Evolutionary conservation across 805 yeast genomes (phyloP), one percentile per base, ranked within the genome.

Genomic region (Schwanniomyces polymorphus): DNA sequence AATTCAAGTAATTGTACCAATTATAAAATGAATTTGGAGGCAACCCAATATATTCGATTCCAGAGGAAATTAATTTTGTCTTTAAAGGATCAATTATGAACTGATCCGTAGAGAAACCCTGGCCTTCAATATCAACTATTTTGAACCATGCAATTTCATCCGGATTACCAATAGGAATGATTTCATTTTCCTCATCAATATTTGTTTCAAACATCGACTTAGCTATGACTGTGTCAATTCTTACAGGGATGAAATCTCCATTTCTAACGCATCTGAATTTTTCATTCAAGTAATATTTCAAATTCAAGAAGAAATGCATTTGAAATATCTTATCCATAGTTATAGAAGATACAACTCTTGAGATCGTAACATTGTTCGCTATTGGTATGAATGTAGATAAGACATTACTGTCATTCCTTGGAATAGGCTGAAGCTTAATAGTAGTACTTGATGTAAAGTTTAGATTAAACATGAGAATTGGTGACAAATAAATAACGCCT

Each of bases 71-170:
- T 74, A 92, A 75, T 38, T 84, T 75, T 0, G 97, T 88, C 49
- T 78, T 78, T 0, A 72, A 51, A 0, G 96, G 84, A 61, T 87
- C 91, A 29, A 91, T 78, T 0, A 83, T 60, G 54, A 68, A 86
- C 55, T 81, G 85, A 2, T 57, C 55, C 1, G 63, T 49, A 8
- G 44, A 31, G 4, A 38, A 48, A 4, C 57, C 64, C 2, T 66
- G 59, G 3, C 76, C 76, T 5, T 68, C 58, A 4, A 84, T 69
- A 6, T 79, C 85, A 2, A 80, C 73, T 1, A 92, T 79, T 54
- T 80, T 80, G 65, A 91, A 92, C 97, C 97, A 92, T 0, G 91
- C 96, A 16, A 91, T 78, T 0, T 81, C 72, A 60, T 91, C 89
- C 1, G 88, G 82, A 18, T 74, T 74, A 0, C 88, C 89, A 2